Evolutionary conservation across 345 rosid species (phyloP), one percentile per base, ranked within the genome.

Genomic region (Eucalyptus viminalis): DNA sequence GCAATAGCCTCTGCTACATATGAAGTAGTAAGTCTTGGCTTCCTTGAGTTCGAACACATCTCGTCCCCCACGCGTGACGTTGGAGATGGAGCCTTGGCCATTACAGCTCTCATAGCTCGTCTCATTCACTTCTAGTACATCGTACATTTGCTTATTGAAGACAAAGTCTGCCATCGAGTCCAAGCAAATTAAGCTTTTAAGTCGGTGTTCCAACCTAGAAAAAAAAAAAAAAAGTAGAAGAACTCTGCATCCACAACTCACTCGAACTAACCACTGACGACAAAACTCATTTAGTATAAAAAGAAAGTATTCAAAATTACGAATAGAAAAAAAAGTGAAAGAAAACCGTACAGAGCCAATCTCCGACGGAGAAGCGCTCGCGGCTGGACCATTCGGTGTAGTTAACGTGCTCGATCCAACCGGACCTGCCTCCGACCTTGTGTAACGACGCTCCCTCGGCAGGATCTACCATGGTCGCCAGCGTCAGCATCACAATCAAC

Each of bases 101-200:
- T 88, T 93, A 94, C 96, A 94, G 50, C 9, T 90, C 45, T 93
- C 92, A 21, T 94, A 95, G 85, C 89, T 92, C 27, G 97, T 95
- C 91, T 95, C 14, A 91, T 95, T 95, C 91, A 95, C 97, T 91
- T 95, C 97, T 86, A 95, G 89, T 29, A 95, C 97, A 89, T 93
- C 94, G 94, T 90, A 92, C 83, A 81, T 60, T 49, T 87, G 85
- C 94, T 92, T 94, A 91, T 95, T 91, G 60, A 94, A 94, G 85
- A 91, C 56, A 83, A 92, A 94, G 34, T 90, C 93, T 91, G 44
- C 34, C 6, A 86, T 60, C 88, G 80, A 62, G 86, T 4, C 54
- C 27, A 15, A 88, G 50, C 56, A 47, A 87, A n/a, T 31, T 27
- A 43, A n/a, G 24, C 16, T 27, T 40, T 47, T 3, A 81, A 49